A percentile compares a stretch with the other conserved stretches of the same genome.
phyloP scores from a whole-genome alignment of 345 rosid species.

The Dimocarpus longan region DNA sequence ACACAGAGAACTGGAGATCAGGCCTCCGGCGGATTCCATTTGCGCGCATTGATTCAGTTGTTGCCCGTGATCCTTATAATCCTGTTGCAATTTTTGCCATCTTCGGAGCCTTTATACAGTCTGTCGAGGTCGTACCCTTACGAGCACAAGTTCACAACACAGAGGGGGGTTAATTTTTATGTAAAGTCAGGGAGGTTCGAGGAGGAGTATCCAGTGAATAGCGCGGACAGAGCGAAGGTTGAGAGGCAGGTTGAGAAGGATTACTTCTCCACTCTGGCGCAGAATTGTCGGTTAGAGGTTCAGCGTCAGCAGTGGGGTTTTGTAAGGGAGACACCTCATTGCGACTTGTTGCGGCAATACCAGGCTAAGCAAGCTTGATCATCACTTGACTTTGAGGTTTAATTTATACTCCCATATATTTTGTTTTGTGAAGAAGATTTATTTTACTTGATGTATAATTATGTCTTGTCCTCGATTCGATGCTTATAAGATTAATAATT shows the following conservation, averaged over 20 bases:
- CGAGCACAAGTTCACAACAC: slow-evolving; percentile 67
- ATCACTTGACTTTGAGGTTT: slow-evolving; percentile 41
- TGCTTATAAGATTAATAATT: slow-evolving; percentile 1
- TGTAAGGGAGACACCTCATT: slow-evolving; percentile 80
- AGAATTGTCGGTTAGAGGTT: slow-evolving; percentile 83
- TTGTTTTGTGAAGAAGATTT: background rate
- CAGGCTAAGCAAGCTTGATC: slow-evolving; percentile 47
- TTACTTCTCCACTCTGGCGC: slow-evolving; percentile 63
- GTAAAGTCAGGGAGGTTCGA: slow-evolving; percentile 80
- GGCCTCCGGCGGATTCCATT: slow-evolving; percentile 62
- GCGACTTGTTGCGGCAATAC: slow-evolving; percentile 65
- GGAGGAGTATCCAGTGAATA: slow-evolving; percentile 65
- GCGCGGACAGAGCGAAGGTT: slow-evolving; percentile 46
- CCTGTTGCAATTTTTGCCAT: slow-evolving; percentile 73
- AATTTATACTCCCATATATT: slow-evolving; percentile 7
- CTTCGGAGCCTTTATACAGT: slow-evolving; percentile 69
- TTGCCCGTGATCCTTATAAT: slow-evolving; percentile 76
- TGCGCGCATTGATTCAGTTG: slow-evolving; percentile 67
- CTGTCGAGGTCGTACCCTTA: slow-evolving; percentile 77
- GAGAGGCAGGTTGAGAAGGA: slow-evolving; percentile 78
- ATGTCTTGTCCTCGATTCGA: background rate
- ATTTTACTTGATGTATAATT: slow-evolving; percentile 3
- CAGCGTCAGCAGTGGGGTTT: slow-evolving; percentile 93
- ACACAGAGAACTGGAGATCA: slow-evolving; percentile 52
- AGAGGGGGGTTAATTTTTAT: slow-evolving; percentile 74